Conservation (phyloP, 2,329 filamentous ascomycete species). For the Diaporthe eres region DNA sequence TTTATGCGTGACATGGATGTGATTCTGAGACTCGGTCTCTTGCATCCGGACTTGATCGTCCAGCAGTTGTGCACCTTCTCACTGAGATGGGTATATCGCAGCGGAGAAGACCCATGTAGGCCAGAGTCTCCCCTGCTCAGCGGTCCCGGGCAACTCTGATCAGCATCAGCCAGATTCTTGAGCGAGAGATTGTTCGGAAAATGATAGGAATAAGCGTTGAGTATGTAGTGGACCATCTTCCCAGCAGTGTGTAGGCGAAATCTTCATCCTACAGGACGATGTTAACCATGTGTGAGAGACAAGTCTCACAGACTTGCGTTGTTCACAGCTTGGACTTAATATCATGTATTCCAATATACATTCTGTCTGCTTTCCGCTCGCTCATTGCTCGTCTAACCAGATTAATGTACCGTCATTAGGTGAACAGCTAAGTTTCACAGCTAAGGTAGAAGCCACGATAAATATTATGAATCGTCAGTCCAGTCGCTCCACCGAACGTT, state of each 20-base stretch:
- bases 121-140: background rate
- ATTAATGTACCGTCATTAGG: conserved; percentile 21
- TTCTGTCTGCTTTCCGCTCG: background rate
- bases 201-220: no score
- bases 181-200: no score
- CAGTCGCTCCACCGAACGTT: background rate
- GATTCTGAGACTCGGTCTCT: background rate
- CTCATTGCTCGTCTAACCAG: conserved; percentile 8
- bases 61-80: background rate
- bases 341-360: background rate
- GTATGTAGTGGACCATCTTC: no score
- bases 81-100: background rate
- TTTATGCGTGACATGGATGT: background rate
- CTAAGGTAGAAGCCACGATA: conserved; percentile 5
- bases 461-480: background rate
- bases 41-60: background rate
- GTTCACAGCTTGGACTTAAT: background rate
- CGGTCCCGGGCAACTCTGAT: no score
- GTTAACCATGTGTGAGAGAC: no score
- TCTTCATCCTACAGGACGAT: no score
- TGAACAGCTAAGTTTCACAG: conserved; percentile 2
- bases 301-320: no score
- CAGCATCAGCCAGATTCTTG: no score
- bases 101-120: background rate
- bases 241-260: no score